Evolutionary conservation across 805 yeast genomes (phyloP).

Genomic region (Starmerella bombi): DNA sequence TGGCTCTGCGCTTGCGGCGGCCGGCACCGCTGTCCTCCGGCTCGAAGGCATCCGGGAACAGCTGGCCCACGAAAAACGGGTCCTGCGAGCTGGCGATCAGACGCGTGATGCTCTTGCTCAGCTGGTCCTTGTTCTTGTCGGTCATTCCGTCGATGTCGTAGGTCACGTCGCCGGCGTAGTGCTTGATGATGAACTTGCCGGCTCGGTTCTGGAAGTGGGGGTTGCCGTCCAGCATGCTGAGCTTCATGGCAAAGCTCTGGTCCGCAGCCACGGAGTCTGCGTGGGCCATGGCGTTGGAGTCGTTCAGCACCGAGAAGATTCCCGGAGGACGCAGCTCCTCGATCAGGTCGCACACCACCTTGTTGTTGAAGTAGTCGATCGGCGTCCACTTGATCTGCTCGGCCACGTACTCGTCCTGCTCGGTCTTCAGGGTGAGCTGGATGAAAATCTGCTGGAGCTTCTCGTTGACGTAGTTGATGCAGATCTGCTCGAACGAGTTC

Average conservation of each 20-base stretch:
- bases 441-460: conserved; percentile 93
- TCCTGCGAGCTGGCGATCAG: conserved; percentile 61
- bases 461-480: conserved; percentile 92
- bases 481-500: conserved; percentile 87
- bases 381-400: conserved; percentile 97
- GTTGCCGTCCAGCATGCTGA: conserved; percentile 68
- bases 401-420: conserved; percentile 91
- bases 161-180: conserved; percentile 97
- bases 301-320: conserved; percentile 88
- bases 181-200: conserved; percentile 78
- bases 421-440: conserved; percentile 88
- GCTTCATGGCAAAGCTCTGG: conserved; percentile 84
- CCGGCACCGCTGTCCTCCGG: conserved; percentile 36
- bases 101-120: conserved; percentile 77
- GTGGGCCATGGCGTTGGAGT: conserved; percentile 95
- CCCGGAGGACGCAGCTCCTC: conserved; percentile 94
- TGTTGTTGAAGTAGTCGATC: conserved; percentile 87
- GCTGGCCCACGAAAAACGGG: conserved; percentile 37
- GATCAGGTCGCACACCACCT: conserved; percentile 91
- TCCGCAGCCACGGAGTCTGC: conserved; percentile 96
- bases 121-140: conserved; percentile 90
- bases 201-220: conserved; percentile 83
- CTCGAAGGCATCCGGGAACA: conserved; percentile 56
- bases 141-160: conserved; percentile 85
- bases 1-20: conserved; percentile 68